These are phyloP conservation scores for Teunomyces kruisii DNA, from an alignment of 805 yeast species.

Conservation along the genomic window DNA sequence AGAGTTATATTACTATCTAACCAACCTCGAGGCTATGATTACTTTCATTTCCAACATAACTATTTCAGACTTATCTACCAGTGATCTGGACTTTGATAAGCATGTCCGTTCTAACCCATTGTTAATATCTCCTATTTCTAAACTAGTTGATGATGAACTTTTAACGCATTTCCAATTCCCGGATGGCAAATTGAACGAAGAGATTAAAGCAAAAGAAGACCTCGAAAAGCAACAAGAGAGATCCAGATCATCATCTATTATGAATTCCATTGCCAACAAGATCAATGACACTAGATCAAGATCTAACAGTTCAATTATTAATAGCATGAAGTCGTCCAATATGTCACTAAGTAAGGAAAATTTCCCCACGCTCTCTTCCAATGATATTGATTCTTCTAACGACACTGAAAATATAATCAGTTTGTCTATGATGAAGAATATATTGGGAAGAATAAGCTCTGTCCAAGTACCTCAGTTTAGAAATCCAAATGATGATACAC, in stretches of 20 bases:
- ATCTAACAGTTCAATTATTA: conserved; percentile 31
- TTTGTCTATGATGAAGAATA: conserved; percentile 32
- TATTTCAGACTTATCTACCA: conserved; percentile 23
- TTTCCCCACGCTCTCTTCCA: conserved; percentile 23
- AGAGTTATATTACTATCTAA: conserved; percentile 37
- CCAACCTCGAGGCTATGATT: conserved; percentile 43
- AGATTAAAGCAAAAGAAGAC: conserved; percentile 12
- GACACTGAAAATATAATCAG: conserved; percentile 19
- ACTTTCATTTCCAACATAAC: conserved; percentile 38
- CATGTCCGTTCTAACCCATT: background rate
- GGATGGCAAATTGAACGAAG: conserved; percentile 18
- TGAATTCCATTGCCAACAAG: conserved; percentile 33
- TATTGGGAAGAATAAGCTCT: conserved; percentile 35
- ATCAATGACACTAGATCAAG: conserved; percentile 33
- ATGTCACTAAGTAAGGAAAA: conserved; percentile 18
- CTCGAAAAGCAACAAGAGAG: conserved; percentile 14
- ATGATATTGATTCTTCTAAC: conserved; percentile 15
- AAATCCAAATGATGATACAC: conserved; percentile 12
- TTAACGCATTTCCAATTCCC: conserved; percentile 29
- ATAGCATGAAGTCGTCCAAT: conserved; percentile 17
- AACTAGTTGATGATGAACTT: conserved; percentile 31
- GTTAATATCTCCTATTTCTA: conserved; percentile 9
- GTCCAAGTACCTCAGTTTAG: conserved; percentile 27
- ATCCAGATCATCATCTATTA: conserved; percentile 39
- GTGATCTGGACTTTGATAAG: conserved; percentile 2